A percentile compares a stretch with the other conserved stretches of the same genome.
These are phyloP conservation scores for Begonia masoniana DNA, from an alignment of 306 rosid genomes.

Conservation along the genomic window DNA sequence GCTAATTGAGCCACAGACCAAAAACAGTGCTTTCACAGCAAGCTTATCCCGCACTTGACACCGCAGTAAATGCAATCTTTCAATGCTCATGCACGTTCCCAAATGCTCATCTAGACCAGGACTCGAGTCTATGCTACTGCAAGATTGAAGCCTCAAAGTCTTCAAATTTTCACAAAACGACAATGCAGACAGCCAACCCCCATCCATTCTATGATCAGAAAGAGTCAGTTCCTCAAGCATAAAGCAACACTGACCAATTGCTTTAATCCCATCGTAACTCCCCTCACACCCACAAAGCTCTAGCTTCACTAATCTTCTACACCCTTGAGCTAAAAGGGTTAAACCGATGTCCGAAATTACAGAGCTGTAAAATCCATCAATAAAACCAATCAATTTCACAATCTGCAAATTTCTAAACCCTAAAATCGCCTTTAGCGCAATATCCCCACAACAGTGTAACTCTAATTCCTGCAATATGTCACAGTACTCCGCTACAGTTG, in stretches of 20 bases:
- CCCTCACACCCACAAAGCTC: conserved; percentile 87
- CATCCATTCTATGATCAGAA: conserved; percentile 73
- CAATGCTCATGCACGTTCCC: conserved; percentile 53
- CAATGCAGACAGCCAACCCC: conserved; percentile 73
- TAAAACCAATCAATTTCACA: conserved; percentile 34
- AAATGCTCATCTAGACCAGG: conserved; percentile 67
- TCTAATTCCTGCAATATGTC: conserved; percentile 67
- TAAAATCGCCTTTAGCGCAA: conserved; percentile 27
- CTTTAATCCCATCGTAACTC: conserved; percentile 78
- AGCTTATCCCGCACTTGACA: conserved; percentile 53
- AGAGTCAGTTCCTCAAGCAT: conserved; percentile 77
- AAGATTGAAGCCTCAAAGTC: conserved; percentile 51
- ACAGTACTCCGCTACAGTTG: conserved; percentile 61
- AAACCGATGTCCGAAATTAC: conserved; percentile 65
- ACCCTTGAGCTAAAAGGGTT: conserved; percentile 80
- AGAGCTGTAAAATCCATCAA: conserved; percentile 40
- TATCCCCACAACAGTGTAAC: conserved; percentile 51
- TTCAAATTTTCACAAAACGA: conserved; percentile 67
- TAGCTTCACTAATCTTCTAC: conserved; percentile 66
- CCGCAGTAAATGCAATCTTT: conserved; percentile 46
- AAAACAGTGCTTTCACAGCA: conserved; percentile 32
- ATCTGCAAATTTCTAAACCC: conserved; percentile 64
- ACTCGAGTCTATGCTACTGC: conserved; percentile 42
- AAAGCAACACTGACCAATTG: conserved; percentile 74
- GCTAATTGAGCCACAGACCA: conserved; percentile 49